A percentile compares a stretch with the other conserved stretches of the same genome.
These are phyloP conservation scores for Penicillium sp. DNA, from an alignment of 2,329 filamentous ascomycete species.

Conservation along the genomic window DNA sequence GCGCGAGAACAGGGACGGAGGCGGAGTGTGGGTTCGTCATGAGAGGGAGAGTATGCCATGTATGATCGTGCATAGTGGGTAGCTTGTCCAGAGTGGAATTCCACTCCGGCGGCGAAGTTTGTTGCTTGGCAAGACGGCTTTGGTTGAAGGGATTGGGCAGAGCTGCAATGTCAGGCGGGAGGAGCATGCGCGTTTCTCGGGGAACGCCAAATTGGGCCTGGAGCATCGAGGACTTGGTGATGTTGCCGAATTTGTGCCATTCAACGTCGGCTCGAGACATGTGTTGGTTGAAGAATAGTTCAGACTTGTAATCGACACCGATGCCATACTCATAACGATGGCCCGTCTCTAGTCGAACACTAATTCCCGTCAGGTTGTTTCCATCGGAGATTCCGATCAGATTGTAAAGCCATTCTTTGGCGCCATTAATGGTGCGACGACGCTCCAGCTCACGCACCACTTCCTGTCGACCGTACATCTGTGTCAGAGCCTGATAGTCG, in stretches of 20 bases:
- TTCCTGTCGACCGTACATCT: conserved; percentile 60
- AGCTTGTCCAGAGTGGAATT: conserved; percentile 49
- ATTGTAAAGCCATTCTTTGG: conserved; percentile 45
- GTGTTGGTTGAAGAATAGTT: conserved; percentile 53
- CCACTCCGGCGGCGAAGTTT: conserved; percentile 36
- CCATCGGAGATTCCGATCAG: conserved; percentile 43
- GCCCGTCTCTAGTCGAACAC: conserved; percentile 38
- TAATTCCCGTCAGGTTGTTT: conserved; percentile 41
- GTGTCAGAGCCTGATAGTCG: conserved; percentile 55
- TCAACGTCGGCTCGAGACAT: conserved; percentile 45
- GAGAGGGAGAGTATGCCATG: conserved; percentile 51
- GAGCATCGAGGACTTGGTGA: conserved; percentile 38
- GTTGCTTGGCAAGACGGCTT: conserved; percentile 29
- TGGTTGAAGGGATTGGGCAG: conserved; percentile 40
- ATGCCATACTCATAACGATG: conserved; percentile 56
- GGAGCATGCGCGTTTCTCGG: conserved; percentile 41
- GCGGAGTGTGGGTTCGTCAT: conserved; percentile 54
- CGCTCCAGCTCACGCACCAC: conserved; percentile 51
- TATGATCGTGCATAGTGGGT: conserved; percentile 41
- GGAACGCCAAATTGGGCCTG: conserved; percentile 43
- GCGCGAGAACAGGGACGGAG: conserved; percentile 51
- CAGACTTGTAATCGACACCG: conserved; percentile 57
- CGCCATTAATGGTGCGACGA: conserved; percentile 35
- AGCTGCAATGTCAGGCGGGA: conserved; percentile 42
- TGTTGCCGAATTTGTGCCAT: conserved; percentile 46